A percentile compares a stretch with the other conserved stretches of the same genome.
Evolutionary conservation across 345 rosid genomes (phyloP).

Genomic region (Brassica cretica): DNA sequence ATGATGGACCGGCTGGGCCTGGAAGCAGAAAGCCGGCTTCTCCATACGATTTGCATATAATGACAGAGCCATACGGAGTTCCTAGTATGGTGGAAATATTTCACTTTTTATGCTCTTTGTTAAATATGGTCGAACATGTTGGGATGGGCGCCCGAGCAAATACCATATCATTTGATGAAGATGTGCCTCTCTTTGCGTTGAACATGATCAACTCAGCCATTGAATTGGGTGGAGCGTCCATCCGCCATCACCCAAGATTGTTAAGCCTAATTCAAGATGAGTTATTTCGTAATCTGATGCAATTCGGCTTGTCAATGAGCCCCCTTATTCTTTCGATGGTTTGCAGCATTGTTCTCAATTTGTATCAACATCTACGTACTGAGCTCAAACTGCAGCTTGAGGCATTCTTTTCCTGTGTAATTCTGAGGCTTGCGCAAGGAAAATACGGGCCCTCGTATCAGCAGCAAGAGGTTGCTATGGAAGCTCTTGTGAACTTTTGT

Average conservation of each 20-base stretch:
- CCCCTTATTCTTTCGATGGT: slow-evolving; percentile 97
- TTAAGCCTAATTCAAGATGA: slow-evolving; percentile 93
- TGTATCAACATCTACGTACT: slow-evolving; percentile 80
- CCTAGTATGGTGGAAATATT: slow-evolving; percentile 99
- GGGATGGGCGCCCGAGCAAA: slow-evolving; percentile 78
- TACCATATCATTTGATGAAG: slow-evolving; percentile 88
- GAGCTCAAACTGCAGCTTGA: slow-evolving; percentile 95
- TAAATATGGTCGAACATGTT: slow-evolving; percentile 75
- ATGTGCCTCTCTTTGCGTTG: slow-evolving; percentile 94
- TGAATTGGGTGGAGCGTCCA: slow-evolving; percentile 86
- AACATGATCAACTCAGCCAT: slow-evolving; percentile 92
- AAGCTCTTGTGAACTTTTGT: slow-evolving; percentile 97
- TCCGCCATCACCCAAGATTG: slow-evolving; percentile 76
- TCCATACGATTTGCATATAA: slow-evolving; percentile 71
- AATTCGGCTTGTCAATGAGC: slow-evolving; percentile 92
- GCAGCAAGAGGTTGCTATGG: slow-evolving; percentile 99
- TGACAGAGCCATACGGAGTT: slow-evolving; percentile 92
- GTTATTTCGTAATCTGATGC: slow-evolving; percentile 89
- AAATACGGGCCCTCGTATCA: slow-evolving; percentile 87
- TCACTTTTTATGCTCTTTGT: slow-evolving; percentile 80
- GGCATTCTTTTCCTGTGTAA: slow-evolving; percentile 98
- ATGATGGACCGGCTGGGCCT: slow-evolving; percentile 59
- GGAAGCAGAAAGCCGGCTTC: slow-evolving; percentile 63
- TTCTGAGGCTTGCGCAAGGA: slow-evolving; percentile 97
- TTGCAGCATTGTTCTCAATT: slow-evolving; percentile 88